Conservation (phyloP, 2,329 filamentous ascomycete species). For the Macroventuria anomochaeta region DNA sequence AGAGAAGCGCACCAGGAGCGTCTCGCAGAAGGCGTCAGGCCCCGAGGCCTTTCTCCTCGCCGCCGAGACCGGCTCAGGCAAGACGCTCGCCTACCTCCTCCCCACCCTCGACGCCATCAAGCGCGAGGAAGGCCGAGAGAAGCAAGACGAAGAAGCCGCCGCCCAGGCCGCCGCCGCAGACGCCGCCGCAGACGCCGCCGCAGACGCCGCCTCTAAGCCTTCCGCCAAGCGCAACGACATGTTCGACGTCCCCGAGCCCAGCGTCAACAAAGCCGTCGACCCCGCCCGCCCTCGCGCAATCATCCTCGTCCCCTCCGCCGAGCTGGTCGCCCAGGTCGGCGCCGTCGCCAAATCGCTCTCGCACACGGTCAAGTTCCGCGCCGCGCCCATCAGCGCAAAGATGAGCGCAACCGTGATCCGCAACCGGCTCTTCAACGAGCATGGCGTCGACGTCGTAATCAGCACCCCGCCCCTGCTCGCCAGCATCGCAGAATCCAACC, state of each 20-base stretch:
- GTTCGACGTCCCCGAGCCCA: conserved; percentile 66
- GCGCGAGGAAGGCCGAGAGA: conserved; percentile 65
- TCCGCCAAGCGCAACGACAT: conserved; percentile 53
- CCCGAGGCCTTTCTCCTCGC: conserved; percentile 79
- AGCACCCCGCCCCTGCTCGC: conserved; percentile 88
- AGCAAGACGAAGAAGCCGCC: conserved; percentile 56
- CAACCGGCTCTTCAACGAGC: conserved; percentile 78
- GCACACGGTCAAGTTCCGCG: conserved; percentile 85
- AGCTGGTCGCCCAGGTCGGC: conserved; percentile 88
- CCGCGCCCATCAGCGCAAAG: conserved; percentile 80
- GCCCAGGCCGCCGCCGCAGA: conserved; percentile 60
- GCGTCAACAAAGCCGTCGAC: conserved; percentile 66
- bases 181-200: conserved; percentile 35
- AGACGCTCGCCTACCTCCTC: conserved; percentile 90
- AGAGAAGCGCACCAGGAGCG: conserved; percentile 39
- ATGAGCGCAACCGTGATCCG: conserved; percentile 81
- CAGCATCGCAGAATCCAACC: conserved; percentile 86
- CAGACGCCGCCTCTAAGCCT: conserved; percentile 44
- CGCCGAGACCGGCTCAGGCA: conserved; percentile 95
- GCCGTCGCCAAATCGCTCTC: conserved; percentile 80
- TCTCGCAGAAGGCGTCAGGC: conserved; percentile 42
- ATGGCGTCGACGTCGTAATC: conserved; percentile 84
- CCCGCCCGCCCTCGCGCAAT: conserved; percentile 82
- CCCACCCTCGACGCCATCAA: conserved; percentile 88
- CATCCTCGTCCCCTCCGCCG: conserved; percentile 88